Evolutionary conservation across 2,329 filamentous ascomycete species (phyloP).

Genomic region (Sclerotinia minor): DNA sequence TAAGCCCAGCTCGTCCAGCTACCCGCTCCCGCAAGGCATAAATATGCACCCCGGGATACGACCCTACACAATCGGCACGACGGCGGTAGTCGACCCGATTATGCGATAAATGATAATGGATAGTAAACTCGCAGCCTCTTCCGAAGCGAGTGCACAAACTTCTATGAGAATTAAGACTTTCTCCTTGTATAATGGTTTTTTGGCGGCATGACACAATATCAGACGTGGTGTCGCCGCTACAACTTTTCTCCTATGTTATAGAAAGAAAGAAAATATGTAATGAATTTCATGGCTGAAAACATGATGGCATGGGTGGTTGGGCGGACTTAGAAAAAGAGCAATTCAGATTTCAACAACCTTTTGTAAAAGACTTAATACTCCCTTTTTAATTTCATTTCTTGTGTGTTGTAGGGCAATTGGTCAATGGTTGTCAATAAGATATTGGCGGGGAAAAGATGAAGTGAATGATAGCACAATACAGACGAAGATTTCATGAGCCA

Average conservation of each 20-base stretch:
- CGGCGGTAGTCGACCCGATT: conserved; percentile 1
- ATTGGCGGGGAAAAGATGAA: conserved; percentile 18
- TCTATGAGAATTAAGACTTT: conserved; percentile 29
- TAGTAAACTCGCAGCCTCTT: conserved; percentile 18
- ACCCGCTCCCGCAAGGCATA: conserved; percentile 43
- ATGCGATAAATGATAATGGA: conserved; percentile 23
- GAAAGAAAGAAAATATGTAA: conserved; percentile 19
- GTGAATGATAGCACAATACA: conserved; percentile 22
- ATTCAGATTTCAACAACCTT: conserved; percentile 13
- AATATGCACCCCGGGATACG: conserved; percentile 20
- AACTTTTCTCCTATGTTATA: conserved; percentile 9
- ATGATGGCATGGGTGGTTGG: conserved; percentile 19
- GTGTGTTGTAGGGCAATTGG: conserved; percentile 30
- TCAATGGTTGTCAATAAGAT: conserved; percentile 16
- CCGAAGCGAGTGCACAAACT: conserved; percentile 24
- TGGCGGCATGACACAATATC: conserved; percentile 4
- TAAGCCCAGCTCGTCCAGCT: conserved; percentile 37
- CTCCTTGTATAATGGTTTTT: conserved; percentile 21
- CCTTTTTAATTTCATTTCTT: conserved; percentile 24
- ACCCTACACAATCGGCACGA: conserved; percentile 13
- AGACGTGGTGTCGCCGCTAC: not conserved
- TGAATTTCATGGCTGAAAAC: conserved; percentile 5
- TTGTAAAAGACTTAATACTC: conserved; percentile 6
- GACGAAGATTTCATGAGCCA: conserved; percentile 14
- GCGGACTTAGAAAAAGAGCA: conserved; percentile 15